A percentile compares a stretch with the other conserved stretches of the same genome.
These are phyloP conservation scores for Diutina scorzettiae DNA, from an alignment of 1,139 yeast genomes.

Conservation along the genomic window DNA sequence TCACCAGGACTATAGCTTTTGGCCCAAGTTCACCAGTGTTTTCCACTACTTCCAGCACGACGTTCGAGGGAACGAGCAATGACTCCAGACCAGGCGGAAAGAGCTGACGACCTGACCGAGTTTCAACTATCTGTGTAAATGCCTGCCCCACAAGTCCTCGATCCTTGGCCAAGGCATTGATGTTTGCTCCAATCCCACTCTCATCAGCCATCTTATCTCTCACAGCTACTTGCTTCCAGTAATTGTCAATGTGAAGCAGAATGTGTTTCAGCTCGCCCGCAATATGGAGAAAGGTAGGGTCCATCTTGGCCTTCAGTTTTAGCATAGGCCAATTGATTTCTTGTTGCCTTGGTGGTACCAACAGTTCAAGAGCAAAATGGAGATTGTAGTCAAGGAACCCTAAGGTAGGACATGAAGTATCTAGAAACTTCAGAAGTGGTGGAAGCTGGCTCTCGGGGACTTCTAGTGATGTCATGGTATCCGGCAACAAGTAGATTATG, in stretches of 20 bases:
- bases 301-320: neutral
- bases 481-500: too few species aligned
- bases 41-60: neutral
- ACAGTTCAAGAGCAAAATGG: neutral
- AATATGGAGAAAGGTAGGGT: neutral
- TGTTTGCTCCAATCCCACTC: constrained; percentile 33
- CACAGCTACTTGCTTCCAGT: neutral
- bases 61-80: constrained; percentile 18
- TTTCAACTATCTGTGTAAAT: neutral
- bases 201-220: constrained; percentile 3
- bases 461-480: constrained; percentile 1
- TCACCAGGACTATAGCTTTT: neutral
- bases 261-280: neutral
- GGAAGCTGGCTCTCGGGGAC: constrained; percentile 4
- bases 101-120: constrained; percentile 43
- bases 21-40: constrained; percentile 6
- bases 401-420: neutral
- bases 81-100: constrained; percentile 26
- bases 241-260: neutral
- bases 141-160: constrained; percentile 9
- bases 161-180: constrained; percentile 42
- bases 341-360: neutral
- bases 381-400: constrained; percentile 3
- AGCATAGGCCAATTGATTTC: constrained; percentile 1
- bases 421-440: neutral